These are phyloP conservation scores for Dillenia suffruticosa DNA, from an alignment of 164 flowering plant genomes.

Conservation along the genomic window DNA sequence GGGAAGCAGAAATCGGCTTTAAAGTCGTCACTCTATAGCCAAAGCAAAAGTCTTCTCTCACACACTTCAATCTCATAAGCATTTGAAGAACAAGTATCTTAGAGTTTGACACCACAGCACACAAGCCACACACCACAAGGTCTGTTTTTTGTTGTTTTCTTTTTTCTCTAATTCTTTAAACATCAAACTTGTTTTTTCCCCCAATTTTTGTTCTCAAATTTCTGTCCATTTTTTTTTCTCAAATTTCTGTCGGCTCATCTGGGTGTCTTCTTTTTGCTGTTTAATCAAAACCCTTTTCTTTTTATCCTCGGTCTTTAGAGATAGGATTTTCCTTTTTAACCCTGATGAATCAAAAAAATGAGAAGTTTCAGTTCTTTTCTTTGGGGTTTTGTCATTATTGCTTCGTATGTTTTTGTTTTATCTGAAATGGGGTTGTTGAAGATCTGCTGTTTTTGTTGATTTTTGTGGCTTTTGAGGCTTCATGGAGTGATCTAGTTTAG, in stretches of 20 bases:
- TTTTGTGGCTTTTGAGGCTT: slow-evolving; percentile 12
- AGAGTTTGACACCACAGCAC: slow-evolving; percentile 34
- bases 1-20: too few relatives aligned
- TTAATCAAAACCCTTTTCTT: slow-evolving; percentile 15
- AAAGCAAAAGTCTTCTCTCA: slow-evolving; percentile 48
- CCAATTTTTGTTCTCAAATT: neutral
- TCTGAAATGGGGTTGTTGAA: slow-evolving; percentile 17
- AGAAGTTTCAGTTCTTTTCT: slow-evolving; percentile 6
- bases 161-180: neutral
- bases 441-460: slow-evolving; percentile 13
- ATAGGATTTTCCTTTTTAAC: neutral
- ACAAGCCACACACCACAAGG: slow-evolving; percentile 17
- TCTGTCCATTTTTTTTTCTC: too few relatives aligned
- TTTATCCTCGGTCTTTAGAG: neutral
- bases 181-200: slow-evolving; percentile 1
- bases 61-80: slow-evolving; percentile 33
- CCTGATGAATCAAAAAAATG: neutral
- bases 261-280: slow-evolving; percentile 14
- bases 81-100: slow-evolving; percentile 35
- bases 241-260: too few relatives aligned
- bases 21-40: neutral
- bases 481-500: slow-evolving; percentile 15
- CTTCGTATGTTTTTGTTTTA: neutral
- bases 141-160: slow-evolving; percentile 23
- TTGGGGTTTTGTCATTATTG: slow-evolving; percentile 9